Conservation (phyloP, 2,329 filamentous ascomycete genomes). For the Aspergillus felis region DNA sequence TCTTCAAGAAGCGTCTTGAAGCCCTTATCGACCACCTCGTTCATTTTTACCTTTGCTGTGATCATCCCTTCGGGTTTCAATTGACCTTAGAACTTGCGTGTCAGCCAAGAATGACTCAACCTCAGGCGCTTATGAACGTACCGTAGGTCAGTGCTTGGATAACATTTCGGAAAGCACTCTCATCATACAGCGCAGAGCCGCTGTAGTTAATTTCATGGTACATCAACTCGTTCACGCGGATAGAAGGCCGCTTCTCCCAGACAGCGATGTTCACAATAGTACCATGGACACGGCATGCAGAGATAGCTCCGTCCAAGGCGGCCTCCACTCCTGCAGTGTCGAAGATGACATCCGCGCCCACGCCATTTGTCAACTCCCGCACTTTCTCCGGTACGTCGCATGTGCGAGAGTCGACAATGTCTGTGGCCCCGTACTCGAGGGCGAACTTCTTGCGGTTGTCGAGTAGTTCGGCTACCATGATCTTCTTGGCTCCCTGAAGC, state of each 20-base stretch:
- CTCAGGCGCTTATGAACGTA: constrained; percentile 1
- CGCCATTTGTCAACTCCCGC: constrained; percentile 44
- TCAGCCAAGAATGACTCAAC: not conserved
- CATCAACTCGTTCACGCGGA: constrained; percentile 53
- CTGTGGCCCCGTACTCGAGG: constrained; percentile 52
- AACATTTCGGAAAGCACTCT: constrained; percentile 54
- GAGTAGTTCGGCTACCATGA: constrained; percentile 58
- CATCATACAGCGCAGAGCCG: constrained; percentile 47
- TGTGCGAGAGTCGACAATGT: constrained; percentile 50
- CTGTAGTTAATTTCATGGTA: constrained; percentile 52
- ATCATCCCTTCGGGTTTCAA: constrained; percentile 58
- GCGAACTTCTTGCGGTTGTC: constrained; percentile 50
- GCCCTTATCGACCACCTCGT: constrained; percentile 55
- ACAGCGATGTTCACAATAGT: constrained; percentile 63
- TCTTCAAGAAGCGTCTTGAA: constrained; percentile 55
- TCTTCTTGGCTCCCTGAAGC: constrained; percentile 49
- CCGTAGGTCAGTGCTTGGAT: constrained; percentile 47
- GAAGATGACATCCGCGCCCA: constrained; percentile 57
- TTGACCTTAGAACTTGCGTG: constrained; percentile 35
- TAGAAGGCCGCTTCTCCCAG: constrained; percentile 55
- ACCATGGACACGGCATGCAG: constrained; percentile 50
- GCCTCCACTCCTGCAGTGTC: constrained; percentile 60
- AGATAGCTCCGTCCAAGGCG: constrained; percentile 45
- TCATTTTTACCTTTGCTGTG: constrained; percentile 53
- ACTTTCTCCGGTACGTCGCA: constrained; percentile 45